Evolutionary conservation across 169 alveolate genomes (phyloP), one percentile per base, ranked within the genome.

Genomic region (Blepharisma undulans): DNA sequence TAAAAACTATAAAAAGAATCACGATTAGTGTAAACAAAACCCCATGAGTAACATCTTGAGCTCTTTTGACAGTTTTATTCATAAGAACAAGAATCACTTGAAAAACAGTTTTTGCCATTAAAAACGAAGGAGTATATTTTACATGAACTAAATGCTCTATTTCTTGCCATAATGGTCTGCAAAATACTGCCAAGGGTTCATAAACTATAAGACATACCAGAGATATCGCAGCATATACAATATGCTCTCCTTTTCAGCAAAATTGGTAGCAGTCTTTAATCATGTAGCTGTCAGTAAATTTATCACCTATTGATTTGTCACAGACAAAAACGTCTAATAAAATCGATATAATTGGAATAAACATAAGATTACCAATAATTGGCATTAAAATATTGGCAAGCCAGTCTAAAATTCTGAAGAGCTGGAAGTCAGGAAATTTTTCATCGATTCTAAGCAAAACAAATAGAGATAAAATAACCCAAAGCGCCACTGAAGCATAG

Each of bases 231-330:
- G 86, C 33, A 32, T 36, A 84, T 22, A 22, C 21, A n/a, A 84
- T 72, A 84, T 84, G 89, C 7, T 32, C 29, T 22, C 77, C 89
- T 36, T 22, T 48, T 76, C 89, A 84, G 89, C 89, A 84, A 59
- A 22, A 84, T n/a, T 22, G 27, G n/a, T 48, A 25, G 77, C 89
- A 84, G 19, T 84, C 89, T 4, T 84, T 22, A 34, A 22, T 22
- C 32, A 25, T 84, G n/a, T 12, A 84, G 19, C 78, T 34, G 16
- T 84, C 36, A 4, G 72, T 84, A 25, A 84, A n/a, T 14, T 25
- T 25, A 84, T 8, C 22, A 1, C 34, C 72, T 22, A 60, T 59
- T 2, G 71, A 25, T 84, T 34, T 5, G n/a, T 72, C 60, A 59
- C 89, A 84, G 1, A 25, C 36, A 34, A 34, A 60, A 25, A 59